phyloP scores from a whole-genome alignment of 2,329 filamentous ascomycete genomes.

The Metarhizium rileyi region DNA sequence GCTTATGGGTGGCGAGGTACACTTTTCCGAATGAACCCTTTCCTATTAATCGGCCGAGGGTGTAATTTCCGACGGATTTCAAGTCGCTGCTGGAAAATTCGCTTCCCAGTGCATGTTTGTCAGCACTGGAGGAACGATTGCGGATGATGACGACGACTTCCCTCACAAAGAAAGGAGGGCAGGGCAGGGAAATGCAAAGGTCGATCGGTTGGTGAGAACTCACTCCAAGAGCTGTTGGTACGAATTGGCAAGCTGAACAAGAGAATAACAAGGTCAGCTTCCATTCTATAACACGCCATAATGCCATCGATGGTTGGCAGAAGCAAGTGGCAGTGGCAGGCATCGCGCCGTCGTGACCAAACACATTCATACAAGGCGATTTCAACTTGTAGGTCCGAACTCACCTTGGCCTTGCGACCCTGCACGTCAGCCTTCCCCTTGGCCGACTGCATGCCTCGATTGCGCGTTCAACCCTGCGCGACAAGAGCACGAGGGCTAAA shows the following conservation, averaged over 20 bases:
- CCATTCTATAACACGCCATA: background rate
- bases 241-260: slow-evolving; percentile 74
- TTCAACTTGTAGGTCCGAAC: too few species aligned
- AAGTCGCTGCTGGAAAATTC: slow-evolving; percentile 92
- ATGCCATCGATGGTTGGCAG: background rate
- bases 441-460: slow-evolving; percentile 40
- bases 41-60: slow-evolving; percentile 81
- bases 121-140: slow-evolving; percentile 1
- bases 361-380: background rate
- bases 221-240: slow-evolving; percentile 95
- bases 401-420: slow-evolving; percentile 52
- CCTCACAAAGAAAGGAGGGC: background rate
- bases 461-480: slow-evolving; percentile 12
- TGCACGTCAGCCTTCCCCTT: slow-evolving; percentile 48
- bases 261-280: background rate
- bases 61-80: slow-evolving; percentile 89
- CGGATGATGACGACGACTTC: slow-evolving; percentile 1
- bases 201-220: slow-evolving; percentile 22
- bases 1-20: slow-evolving; percentile 90
- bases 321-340: background rate
- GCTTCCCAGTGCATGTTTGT: slow-evolving; percentile 36
- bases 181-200: background rate
- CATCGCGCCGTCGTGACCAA: background rate
- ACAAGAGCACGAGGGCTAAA: slow-evolving; percentile 1
- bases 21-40: slow-evolving; percentile 99